Evolutionary conservation across 2,329 filamentous ascomycete genomes (phyloP).

Genomic region (Exophiala calicioides): DNA sequence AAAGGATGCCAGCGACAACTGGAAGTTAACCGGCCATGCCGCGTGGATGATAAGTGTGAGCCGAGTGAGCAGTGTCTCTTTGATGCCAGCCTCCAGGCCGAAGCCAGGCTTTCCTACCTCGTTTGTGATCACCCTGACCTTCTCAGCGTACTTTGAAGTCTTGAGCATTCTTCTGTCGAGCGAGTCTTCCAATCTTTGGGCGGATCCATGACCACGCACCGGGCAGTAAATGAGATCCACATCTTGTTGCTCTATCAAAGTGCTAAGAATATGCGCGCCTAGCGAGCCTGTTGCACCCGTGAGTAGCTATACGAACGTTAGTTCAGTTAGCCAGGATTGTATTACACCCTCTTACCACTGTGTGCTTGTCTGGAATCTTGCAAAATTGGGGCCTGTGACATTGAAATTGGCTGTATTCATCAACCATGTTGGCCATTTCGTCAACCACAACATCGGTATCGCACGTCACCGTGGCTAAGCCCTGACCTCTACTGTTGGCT

Average conservation of each 20-base stretch:
- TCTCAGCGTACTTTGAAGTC: too few species aligned
- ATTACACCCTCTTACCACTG: not conserved
- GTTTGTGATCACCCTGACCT: too few species aligned
- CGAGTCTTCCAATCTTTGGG: not conserved
- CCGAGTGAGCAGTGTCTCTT: not conserved
- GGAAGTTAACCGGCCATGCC: conserved; percentile 70
- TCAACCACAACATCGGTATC: conserved; percentile 36
- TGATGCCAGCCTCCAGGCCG: too few species aligned
- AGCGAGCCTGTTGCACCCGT: conserved; percentile 15
- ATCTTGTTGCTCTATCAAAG: not conserved
- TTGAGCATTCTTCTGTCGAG: not conserved
- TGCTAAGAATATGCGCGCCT: conserved; percentile 9
- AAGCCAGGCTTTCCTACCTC: too few species aligned
- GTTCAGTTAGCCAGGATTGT: too few species aligned
- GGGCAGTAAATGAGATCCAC: conserved; percentile 11
- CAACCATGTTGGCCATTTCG: conserved; percentile 8
- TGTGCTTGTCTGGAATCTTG: too few species aligned
- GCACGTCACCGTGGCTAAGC: conserved; percentile 19
- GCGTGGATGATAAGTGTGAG: conserved; percentile 60
- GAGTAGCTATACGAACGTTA: not conserved
- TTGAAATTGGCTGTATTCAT: conserved; percentile 2
- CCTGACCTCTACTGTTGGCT: too few species aligned
- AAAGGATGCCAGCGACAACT: conserved; percentile 57
- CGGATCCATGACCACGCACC: conserved; percentile 2
- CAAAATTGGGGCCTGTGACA: not conserved